Evolutionary conservation across 192 early-diverging fungal genomes (phyloP), one percentile per base, ranked within the genome.

Genomic region (Coemansia sp.): DNA sequence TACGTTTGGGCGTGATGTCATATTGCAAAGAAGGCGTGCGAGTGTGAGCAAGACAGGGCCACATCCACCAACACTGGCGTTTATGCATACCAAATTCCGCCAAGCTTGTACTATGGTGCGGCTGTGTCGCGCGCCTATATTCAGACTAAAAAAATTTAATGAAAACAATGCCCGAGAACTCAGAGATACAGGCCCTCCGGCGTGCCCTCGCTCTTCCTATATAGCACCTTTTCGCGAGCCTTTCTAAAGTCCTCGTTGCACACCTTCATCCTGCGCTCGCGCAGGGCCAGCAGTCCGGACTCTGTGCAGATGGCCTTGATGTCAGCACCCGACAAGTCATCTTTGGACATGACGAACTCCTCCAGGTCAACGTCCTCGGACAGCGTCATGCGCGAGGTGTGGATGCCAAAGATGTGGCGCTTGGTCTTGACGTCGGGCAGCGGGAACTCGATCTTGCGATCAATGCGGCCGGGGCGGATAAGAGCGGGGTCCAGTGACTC

Each of bases 281-380:
- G 88, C 54, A 99, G 79, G 19, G 97, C 97, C 59, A 99, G 75
- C 66, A 99, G 82, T 52, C 97, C 97, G n/a, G 97, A 88, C 72
- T 99, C 97, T 6, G 97, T 98, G 82, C 97, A 99, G 60, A 99
- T 92, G 53, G 97, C 97, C 83, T 99, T 99, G 62, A 99, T 94
- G 79, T 99, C 97, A 19, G 97, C 97, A 48, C 97, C 97, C 52
- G 91, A 93, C 39, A 99, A 82, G 70, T 99, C 97, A 80, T 99
- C 97, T 81, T 99, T 99, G 9, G 95, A 91, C 95, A 95, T 98
- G 42, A 99, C 92, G 85, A 97, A 95, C 68, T 98, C 97, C 59
- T 98, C 97, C 69, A 98, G 67, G 70, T 98, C 95, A 6, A 98
- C 97, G 76, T 98, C 97, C 24, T 90, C 91, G 3, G 94, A 88